Percentiles rank a stretch among this genome's conserved stretches.
Conservation (phyloP, 495 filamentous ascomycete species). For the Penicillium taxi region DNA sequence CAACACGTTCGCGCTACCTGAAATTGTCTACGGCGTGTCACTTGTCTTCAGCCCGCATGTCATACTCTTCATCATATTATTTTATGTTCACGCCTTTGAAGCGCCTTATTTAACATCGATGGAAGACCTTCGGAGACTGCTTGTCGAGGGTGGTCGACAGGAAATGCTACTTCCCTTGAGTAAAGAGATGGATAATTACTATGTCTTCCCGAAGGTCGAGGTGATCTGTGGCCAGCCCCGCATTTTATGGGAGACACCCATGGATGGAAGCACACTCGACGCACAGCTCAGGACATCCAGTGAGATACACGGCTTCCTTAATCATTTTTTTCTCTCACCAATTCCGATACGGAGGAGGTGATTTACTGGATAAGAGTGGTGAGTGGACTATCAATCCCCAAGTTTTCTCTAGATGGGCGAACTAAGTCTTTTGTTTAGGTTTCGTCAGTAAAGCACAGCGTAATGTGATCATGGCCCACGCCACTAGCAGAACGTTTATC, state of each 20-base stretch:
- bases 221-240: conserved; percentile 5
- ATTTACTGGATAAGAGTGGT: conserved; percentile 10
- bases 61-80: conserved; percentile 15
- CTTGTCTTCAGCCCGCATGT: conserved; percentile 13
- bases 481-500: conserved; percentile 17
- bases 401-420: conserved; percentile 3
- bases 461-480: conserved; percentile 23
- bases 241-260: conserved; percentile 3
- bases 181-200: conserved; percentile 12
- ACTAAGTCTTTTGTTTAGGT: conserved; percentile 8
- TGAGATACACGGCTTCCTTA: conserved; percentile 10
- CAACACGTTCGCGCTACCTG: conserved; percentile 11
- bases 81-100: conserved; percentile 9
- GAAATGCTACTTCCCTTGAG: conserved; percentile 12
- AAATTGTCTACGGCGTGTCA: conserved; percentile 11
- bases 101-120: conserved; percentile 8
- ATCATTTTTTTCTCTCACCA: conserved; percentile 7
- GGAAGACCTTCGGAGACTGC: conserved; percentile 11
- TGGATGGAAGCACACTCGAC: conserved; percentile 5
- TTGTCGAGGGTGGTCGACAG: conserved; percentile 8
- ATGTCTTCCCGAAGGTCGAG: conserved; percentile 12
- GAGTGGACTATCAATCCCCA: conserved; percentile 3
- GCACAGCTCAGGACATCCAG: conserved; percentile 2
- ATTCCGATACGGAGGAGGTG: conserved; percentile 8
- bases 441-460: conserved; percentile 20